phyloP scores from a whole-genome alignment of 73 alveolate genomes.

The Diophrys appendiculata region DNA sequence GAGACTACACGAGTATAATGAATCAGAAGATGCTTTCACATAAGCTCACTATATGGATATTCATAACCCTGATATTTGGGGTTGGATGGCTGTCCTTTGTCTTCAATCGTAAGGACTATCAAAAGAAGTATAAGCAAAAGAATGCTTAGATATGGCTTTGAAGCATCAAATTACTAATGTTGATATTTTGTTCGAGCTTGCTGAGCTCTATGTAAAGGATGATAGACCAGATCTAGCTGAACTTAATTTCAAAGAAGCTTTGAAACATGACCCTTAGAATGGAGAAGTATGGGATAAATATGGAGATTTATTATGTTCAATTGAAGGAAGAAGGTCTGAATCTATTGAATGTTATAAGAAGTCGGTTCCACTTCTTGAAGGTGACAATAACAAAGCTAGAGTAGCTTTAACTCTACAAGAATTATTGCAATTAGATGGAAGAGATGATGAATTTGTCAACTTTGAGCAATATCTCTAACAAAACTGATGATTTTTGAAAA shows the following conservation, averaged over 20 bases:
- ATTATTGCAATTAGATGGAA: constrained; percentile 20
- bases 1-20: constrained; percentile 80
- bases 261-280: constrained; percentile 2
- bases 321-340: constrained; percentile 6
- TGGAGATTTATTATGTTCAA: constrained; percentile 37
- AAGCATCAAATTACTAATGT: constrained; percentile 62
- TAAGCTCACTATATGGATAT: constrained; percentile 86
- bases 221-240: constrained; percentile 11
- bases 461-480: constrained; percentile 25
- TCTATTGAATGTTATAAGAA: constrained; percentile 48
- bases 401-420: constrained; percentile 42
- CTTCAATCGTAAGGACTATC: constrained; percentile 62
- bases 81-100: constrained; percentile 79
- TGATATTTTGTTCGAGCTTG: constrained; percentile 74
- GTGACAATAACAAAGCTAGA: constrained; percentile 40
- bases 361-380: constrained; percentile 34
- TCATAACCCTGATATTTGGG: constrained; percentile 90
- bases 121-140: constrained; percentile 64
- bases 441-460: constrained; percentile 44
- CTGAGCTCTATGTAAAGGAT: constrained; percentile 57
- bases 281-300: constrained; percentile 47
- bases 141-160: constrained; percentile 78
- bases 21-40: constrained; percentile 93
- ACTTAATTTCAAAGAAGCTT: constrained; percentile 20
- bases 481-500: no score